Evolutionary conservation across 1,139 yeast genomes (phyloP), one percentile per base, ranked within the genome.

Genomic region (Protomyces lactucae-debilis): DNA sequence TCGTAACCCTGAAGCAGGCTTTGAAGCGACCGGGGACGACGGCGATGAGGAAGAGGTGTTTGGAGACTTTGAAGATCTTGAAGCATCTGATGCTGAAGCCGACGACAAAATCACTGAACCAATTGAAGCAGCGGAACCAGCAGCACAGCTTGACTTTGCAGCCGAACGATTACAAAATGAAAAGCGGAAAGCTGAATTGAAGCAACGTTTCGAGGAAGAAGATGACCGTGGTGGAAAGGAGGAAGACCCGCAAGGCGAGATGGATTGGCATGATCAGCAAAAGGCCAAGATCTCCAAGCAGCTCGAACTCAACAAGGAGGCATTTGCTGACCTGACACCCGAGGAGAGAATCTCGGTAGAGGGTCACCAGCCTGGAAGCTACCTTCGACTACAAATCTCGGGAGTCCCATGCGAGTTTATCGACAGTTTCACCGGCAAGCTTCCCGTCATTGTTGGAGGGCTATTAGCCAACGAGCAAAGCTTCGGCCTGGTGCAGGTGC

Each of bases 201-300:
- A 91, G 68, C 79, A 88, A 71, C 97, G 93, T 73, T 90, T 93
- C 72, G 97, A 91, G 73, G 95, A 88, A 71, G 95, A 88, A 76
- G 86, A 83, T 32, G 63, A 59, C 40, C 92, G 87, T 69, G 91
- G 88, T 67, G 46, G 45, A 9, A 82, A 83, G 70, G 87, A 85
- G 2, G 88, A 85, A 67, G 90, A 86, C 68, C 87, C 86, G 46
- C 86, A 81, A 67, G 85, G 83, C 36, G 88, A 87, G 55, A 86
- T 84, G 69, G 84, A 83, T 68, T 95, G 99, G 99, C 95, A 93
- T 74, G 98, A 93, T 74, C 84, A 88, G 75, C 97, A 95, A 76
- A 95, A 95, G 77, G 95, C 96, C 68, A 93, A 92, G 73, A 92
- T 95, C 85, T 93, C 97, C 66, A 92, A 93, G 75, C 99, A 95